Percentiles rank a stretch among this genome's conserved stretches.
Evolutionary conservation across 2,329 filamentous ascomycete species (phyloP).

Genomic region (Aspergillus sp.): DNA sequence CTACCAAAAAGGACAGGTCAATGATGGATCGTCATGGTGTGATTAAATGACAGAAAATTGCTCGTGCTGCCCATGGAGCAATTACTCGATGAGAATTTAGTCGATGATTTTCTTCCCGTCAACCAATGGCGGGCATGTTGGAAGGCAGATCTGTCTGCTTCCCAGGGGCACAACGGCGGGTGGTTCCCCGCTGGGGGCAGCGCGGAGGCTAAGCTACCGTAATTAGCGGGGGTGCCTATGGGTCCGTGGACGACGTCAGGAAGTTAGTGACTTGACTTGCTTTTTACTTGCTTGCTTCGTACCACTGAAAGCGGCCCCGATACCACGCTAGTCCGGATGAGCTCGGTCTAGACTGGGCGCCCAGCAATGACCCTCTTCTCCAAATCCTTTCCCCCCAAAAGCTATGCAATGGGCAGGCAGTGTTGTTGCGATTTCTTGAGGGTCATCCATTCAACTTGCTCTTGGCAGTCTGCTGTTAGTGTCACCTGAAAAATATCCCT

Average conservation of each 20-base stretch:
- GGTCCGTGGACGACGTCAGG: not conserved
- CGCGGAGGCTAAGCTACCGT: constrained; percentile 3
- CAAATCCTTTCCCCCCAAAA: not conserved
- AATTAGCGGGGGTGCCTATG: not conserved
- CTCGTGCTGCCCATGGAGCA: not conserved
- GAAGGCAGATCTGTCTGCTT: not conserved
- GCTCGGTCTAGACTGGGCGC: not conserved
- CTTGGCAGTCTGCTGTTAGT: not conserved
- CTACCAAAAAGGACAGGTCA: not conserved
- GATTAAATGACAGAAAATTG: not conserved
- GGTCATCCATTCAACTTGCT: not conserved
- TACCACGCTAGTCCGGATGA: not conserved
- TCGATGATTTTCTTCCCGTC: not conserved
- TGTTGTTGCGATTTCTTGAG: not conserved
- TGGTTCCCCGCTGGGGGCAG: not conserved
- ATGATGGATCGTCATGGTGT: not conserved
- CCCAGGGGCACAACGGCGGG: not conserved
- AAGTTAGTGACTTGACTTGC: not conserved
- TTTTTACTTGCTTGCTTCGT: not conserved
- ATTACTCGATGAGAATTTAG: not conserved
- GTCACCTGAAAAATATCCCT: not conserved
- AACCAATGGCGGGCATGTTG: not conserved
- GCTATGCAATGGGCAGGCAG: not conserved
- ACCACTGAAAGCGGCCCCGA: not conserved
- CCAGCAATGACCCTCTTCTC: not conserved